phyloP scores from a whole-genome alignment of 805 yeast species.

The Torulaspora quercuum region DNA sequence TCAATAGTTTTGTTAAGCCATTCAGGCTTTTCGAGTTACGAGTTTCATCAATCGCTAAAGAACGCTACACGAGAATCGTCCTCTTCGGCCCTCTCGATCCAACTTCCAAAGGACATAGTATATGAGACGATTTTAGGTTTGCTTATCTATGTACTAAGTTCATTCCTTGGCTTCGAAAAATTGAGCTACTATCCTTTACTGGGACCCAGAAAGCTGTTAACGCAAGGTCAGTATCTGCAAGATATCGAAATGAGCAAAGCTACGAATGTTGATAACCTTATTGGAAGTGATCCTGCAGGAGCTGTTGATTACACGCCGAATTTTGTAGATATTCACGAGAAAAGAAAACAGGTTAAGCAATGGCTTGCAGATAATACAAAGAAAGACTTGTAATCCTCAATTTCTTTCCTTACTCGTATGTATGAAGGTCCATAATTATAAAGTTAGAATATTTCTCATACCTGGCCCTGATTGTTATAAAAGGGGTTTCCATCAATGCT shows the following conservation, averaged over 20 bases:
- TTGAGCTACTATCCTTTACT: conserved; percentile 24
- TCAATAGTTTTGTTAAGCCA: conserved; percentile 24
- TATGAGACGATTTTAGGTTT: conserved; percentile 30
- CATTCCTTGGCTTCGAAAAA: conserved; percentile 29
- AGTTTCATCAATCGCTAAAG: conserved; percentile 30
- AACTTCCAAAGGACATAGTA: conserved; percentile 32
- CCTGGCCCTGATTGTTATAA: conserved; percentile 9
- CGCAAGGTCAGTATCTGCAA: conserved; percentile 26
- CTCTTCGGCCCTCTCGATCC: not conserved
- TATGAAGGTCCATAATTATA: not conserved
- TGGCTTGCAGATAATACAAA: conserved; percentile 19
- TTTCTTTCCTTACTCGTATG: not conserved
- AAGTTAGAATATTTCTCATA: conserved; percentile 3
- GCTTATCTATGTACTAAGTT: conserved; percentile 23
- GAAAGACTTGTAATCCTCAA: conserved; percentile 12
- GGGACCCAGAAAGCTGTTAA: conserved; percentile 16
- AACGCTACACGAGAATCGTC: conserved; percentile 14
- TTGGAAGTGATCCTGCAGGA: conserved; percentile 32
- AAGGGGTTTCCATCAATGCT: conserved; percentile 16
- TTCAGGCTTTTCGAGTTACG: conserved; percentile 36
- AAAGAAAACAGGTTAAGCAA: conserved; percentile 23
- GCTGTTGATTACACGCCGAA: conserved; percentile 30
- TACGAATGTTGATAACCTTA: conserved; percentile 29
- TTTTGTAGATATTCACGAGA: conserved; percentile 28
- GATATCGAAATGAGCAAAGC: conserved; percentile 34